Percentiles rank a stretch among this genome's conserved stretches.
Conservation (phyloP, 108 stramenopile species). For the Pseudonitzschia multiseries region DNA sequence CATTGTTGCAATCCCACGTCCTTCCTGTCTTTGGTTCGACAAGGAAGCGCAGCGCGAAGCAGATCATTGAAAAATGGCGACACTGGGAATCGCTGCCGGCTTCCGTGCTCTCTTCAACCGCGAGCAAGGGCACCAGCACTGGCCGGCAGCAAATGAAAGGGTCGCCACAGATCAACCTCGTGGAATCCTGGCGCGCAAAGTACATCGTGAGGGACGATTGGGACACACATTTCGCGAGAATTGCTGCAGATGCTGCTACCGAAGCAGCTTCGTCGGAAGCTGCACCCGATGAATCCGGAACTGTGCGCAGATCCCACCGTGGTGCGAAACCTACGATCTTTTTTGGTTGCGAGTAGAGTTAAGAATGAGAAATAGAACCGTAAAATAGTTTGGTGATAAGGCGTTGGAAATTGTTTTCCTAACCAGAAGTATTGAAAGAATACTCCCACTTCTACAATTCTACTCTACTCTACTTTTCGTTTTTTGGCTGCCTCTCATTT, state of each 20-base stretch:
- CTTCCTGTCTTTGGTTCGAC: slow-evolving; percentile 31
- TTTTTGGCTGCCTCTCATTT: too few species aligned
- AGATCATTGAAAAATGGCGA: slow-evolving; percentile 26
- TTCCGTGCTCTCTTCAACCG: too few species aligned
- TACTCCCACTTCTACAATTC: too few species aligned
- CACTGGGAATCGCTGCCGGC: not conserved
- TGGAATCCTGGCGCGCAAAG: slow-evolving; percentile 2
- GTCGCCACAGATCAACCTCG: not conserved
- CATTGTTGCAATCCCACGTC: slow-evolving; percentile 23
- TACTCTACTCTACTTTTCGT: too few species aligned
- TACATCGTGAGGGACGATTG: slow-evolving; percentile 5
- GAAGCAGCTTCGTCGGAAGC: not conserved
- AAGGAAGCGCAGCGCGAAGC: slow-evolving; percentile 25
- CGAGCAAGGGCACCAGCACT: not conserved
- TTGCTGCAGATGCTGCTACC: not conserved
- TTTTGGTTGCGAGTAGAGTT: too few species aligned
- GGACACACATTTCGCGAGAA: slow-evolving; percentile 4
- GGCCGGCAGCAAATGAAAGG: not conserved
- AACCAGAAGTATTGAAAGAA: too few species aligned
- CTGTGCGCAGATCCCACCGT: not conserved
- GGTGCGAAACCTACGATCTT: not conserved
- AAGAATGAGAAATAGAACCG: too few species aligned
- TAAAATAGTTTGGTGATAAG: too few species aligned
- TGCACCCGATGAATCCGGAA: not conserved
- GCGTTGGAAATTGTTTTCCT: too few species aligned